phyloP scores from a whole-genome alignment of 23 red algal genomes.

The Gracilaria caudata region DNA sequence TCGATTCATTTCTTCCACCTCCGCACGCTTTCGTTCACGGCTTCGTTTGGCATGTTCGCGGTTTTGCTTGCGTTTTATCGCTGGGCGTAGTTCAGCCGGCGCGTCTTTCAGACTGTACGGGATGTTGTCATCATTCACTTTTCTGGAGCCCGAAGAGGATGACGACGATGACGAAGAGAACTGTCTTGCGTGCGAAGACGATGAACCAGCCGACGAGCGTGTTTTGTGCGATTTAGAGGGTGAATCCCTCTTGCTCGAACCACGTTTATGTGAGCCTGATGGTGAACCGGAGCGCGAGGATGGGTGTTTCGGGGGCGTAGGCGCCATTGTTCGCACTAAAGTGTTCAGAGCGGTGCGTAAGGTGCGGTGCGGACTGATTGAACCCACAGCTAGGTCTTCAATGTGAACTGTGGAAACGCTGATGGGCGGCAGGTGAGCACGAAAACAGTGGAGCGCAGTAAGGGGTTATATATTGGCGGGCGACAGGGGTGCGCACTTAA shows the following conservation, averaged over 20 bases:
- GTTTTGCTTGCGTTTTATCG: conserved; percentile 25
- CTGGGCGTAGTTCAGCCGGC: conserved; percentile 15
- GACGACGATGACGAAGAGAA: background rate
- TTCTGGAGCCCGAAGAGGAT: background rate
- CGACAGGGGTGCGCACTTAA: background rate
- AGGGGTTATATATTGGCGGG: background rate
- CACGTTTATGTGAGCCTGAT: background rate
- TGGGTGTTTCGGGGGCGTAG: background rate
- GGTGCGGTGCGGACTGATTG: background rate
- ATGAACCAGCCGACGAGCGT: background rate
- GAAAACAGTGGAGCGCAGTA: background rate
- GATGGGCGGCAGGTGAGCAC: background rate
- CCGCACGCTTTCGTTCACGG: conserved; percentile 25
- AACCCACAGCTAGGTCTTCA: background rate
- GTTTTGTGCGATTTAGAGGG: background rate
- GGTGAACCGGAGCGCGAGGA: background rate
- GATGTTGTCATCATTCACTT: conserved; percentile 10
- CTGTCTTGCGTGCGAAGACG: background rate
- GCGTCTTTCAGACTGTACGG: conserved; percentile 28
- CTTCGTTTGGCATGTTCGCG: conserved; percentile 19
- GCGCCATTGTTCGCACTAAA: background rate
- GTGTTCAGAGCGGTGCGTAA: background rate
- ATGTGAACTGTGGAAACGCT: background rate
- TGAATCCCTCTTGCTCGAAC: background rate
- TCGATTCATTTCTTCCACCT: conserved; percentile 15